phyloP scores from a whole-genome alignment of 768 basidiomycete genomes.

The Panaeolus cyanescens region DNA sequence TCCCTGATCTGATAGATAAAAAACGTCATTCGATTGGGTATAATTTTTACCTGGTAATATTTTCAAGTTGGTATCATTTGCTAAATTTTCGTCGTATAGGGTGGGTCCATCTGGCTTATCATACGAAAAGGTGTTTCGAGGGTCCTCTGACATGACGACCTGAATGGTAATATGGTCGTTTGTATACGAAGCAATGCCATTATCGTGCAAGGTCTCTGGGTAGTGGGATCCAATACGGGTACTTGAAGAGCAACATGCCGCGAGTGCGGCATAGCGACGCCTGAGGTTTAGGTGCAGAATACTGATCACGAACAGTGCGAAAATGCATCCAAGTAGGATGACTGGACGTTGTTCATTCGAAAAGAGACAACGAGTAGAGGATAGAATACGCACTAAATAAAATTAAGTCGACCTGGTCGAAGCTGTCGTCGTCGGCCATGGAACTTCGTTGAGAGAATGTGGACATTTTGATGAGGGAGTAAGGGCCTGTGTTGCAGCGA shows the following conservation, averaged over 20 bases:
- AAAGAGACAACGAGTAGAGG: not conserved
- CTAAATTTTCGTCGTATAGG: too few relatives aligned
- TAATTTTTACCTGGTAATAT: too few relatives aligned
- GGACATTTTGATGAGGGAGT: not conserved
- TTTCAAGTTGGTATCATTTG: too few relatives aligned
- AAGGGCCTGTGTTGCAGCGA: not conserved
- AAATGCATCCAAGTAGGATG: not conserved
- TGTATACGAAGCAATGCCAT: not conserved
- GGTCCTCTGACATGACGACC: not conserved
- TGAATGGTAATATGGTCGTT: not conserved
- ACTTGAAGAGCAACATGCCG: too few relatives aligned
- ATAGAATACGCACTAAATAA: not conserved
- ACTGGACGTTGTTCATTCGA: not conserved
- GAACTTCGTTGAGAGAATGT: not conserved
- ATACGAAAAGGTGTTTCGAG: not conserved
- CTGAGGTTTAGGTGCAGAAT: slow-evolving; percentile 25
- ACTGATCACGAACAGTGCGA: slow-evolving; percentile 4
- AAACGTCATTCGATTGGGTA: too few relatives aligned
- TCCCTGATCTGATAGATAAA: too few relatives aligned
- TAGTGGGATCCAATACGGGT: too few relatives aligned
- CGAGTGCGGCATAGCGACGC: slow-evolving; percentile 8
- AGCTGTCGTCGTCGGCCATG: not conserved
- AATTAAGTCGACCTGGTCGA: not conserved
- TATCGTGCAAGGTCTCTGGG: not conserved
- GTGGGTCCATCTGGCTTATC: too few relatives aligned